Percentiles rank a stretch among this genome's conserved stretches.
Conservation (phyloP, 768 basidiomycete genomes). For the Antrodiella citrinella region DNA sequence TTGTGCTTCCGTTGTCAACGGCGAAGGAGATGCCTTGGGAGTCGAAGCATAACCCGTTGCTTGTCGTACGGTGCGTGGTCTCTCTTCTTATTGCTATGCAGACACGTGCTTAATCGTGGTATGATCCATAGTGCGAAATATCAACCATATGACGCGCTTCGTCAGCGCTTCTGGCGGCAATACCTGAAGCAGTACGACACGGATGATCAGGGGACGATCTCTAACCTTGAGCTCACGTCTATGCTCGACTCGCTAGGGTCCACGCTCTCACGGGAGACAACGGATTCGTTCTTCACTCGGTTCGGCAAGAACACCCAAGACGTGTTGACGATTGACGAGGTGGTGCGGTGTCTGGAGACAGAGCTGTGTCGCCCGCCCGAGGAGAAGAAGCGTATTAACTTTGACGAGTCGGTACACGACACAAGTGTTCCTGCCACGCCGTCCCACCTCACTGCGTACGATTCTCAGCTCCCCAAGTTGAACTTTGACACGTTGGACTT, state of each 20-base stretch:
- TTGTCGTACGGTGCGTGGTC: slow-evolving; percentile 61
- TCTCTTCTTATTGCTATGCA: not conserved
- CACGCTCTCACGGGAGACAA: slow-evolving; percentile 72
- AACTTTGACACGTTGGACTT: slow-evolving; percentile 54
- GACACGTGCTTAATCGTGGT: not conserved
- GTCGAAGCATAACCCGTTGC: slow-evolving; percentile 56
- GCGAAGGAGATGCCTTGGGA: slow-evolving; percentile 66
- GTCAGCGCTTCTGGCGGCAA: slow-evolving; percentile 85
- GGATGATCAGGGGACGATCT: slow-evolving; percentile 68
- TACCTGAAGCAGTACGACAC: slow-evolving; percentile 87
- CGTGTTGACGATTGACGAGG: slow-evolving; percentile 72
- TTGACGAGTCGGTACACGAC: slow-evolving; percentile 37
- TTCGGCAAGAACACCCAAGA: slow-evolving; percentile 56
- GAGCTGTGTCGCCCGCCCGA: slow-evolving; percentile 67
- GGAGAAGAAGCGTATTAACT: slow-evolving; percentile 62
- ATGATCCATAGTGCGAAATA: slow-evolving; percentile 66
- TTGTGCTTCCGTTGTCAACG: slow-evolving; percentile 53
- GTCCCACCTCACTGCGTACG: slow-evolving; percentile 17
- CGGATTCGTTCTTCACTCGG: slow-evolving; percentile 75
- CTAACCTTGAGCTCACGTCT: slow-evolving; percentile 80
- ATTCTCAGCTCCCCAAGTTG: slow-evolving; percentile 6
- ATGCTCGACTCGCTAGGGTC: slow-evolving; percentile 98
- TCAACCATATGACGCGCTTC: slow-evolving; percentile 88
- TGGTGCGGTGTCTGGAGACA: slow-evolving; percentile 76
- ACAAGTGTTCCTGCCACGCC: slow-evolving; percentile 51